phyloP scores from a whole-genome alignment of 2,329 filamentous ascomycete genomes.

The Fusarium chaquense region DNA sequence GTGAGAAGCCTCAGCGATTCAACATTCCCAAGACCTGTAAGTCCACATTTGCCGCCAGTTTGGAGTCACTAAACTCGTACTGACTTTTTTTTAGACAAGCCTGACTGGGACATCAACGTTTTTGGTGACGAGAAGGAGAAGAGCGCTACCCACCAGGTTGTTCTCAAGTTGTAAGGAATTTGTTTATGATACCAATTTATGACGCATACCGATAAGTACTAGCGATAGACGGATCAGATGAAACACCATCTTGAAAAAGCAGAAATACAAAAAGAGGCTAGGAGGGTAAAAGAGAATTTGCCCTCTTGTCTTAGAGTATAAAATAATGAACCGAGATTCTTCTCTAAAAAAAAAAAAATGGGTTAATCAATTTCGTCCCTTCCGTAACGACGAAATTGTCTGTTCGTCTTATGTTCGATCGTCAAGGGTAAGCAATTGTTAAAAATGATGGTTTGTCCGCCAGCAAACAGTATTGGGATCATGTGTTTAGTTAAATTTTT shows the following conservation, averaged over 20 bases:
- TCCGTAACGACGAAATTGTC: neutral
- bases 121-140: slow-evolving; percentile 67
- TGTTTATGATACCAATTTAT: slow-evolving; percentile 37
- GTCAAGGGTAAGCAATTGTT: neutral
- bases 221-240: neutral
- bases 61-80: neutral
- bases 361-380: too few species aligned
- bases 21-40: slow-evolving; percentile 60
- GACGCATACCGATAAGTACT: slow-evolving; percentile 32
- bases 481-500: slow-evolving; percentile 5
- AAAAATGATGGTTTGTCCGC: neutral
- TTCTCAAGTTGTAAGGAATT: slow-evolving; percentile 49
- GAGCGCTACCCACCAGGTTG: slow-evolving; percentile 61
- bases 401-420: neutral
- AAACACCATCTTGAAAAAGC: neutral
- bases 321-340: neutral
- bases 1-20: slow-evolving; percentile 61
- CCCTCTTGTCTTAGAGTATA: neutral
- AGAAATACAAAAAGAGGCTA: slow-evolving; percentile 6
- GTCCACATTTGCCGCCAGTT: slow-evolving; percentile 21
- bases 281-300: neutral
- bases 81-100: slow-evolving; percentile 55
- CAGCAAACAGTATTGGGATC: neutral
- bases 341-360: neutral
- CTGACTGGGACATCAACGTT: slow-evolving; percentile 68